Evolutionary conservation across 345 rosid species (phyloP).

Genomic region (Citrus cavaleriei): DNA sequence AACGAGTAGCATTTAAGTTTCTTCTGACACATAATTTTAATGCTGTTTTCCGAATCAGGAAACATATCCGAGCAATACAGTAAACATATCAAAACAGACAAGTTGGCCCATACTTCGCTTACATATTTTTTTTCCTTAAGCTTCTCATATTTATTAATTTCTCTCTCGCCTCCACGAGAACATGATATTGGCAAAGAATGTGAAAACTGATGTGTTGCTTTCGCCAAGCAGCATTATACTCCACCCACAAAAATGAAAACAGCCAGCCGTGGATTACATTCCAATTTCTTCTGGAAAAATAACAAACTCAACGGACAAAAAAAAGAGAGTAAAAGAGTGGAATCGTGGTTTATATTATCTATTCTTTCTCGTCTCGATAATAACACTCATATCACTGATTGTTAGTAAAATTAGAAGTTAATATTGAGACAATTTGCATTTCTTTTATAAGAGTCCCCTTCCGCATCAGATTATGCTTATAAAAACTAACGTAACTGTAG

Average conservation of each 20-base stretch:
- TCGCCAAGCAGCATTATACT: background rate
- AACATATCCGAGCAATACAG: background rate
- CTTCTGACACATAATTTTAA: background rate
- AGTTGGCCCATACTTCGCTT: background rate
- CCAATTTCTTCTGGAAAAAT: background rate
- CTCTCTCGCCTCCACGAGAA: background rate
- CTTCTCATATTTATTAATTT: background rate
- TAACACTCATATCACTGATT: background rate
- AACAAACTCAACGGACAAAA: background rate
- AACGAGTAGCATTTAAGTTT: conserved; percentile 4
- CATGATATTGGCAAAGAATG: background rate
- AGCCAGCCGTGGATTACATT: background rate
- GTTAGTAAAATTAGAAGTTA: background rate
- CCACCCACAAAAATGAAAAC: background rate
- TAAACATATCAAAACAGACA: background rate
- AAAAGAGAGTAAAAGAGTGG: background rate
- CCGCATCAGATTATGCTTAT: too few relatives aligned
- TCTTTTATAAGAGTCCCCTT: too few relatives aligned
- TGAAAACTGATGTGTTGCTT: conserved; percentile 1
- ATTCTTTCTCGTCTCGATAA: background rate
- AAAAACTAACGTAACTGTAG: too few relatives aligned
- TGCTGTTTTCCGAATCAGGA: conserved; percentile 1
- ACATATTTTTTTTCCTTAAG: too few relatives aligned
- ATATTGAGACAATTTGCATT: background rate
- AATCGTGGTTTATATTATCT: background rate